Conservation (phyloP, 768 basidiomycete genomes). For the Hericium alpestre region DNA sequence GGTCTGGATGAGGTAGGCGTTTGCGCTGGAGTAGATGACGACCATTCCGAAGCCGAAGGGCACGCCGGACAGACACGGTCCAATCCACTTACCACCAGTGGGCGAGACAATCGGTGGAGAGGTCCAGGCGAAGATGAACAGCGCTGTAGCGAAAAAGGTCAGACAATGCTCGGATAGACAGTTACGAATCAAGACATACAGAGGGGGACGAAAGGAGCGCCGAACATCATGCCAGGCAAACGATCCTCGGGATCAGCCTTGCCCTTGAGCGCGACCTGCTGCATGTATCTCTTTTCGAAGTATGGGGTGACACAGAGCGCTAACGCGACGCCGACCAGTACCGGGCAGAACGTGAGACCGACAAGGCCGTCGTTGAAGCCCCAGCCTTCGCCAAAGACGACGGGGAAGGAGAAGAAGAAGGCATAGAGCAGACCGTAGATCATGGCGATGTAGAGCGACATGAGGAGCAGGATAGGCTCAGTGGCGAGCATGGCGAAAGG, state of each 20-base stretch:
- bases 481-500: slow-evolving; percentile 36
- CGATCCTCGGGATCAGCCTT: slow-evolving; percentile 33
- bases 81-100: slow-evolving; percentile 28
- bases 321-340: slow-evolving; percentile 27
- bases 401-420: slow-evolving; percentile 26
- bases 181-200: slow-evolving; percentile 5
- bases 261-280: slow-evolving; percentile 22
- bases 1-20: slow-evolving; percentile 39
- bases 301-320: slow-evolving; percentile 25
- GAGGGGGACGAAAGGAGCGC: slow-evolving; percentile 25
- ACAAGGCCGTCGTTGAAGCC: slow-evolving; percentile 26
- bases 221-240: slow-evolving; percentile 28
- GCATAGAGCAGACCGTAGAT: slow-evolving; percentile 32
- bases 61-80: slow-evolving; percentile 24
- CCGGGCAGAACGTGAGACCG: slow-evolving; percentile 30
- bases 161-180: background rate
- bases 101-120: slow-evolving; percentile 24
- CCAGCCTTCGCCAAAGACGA: slow-evolving; percentile 28
- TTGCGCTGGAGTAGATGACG: slow-evolving; percentile 28
- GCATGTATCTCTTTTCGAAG: slow-evolving; percentile 25
- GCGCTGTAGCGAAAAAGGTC: slow-evolving; percentile 11
- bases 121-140: slow-evolving; percentile 37
- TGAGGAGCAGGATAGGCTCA: slow-evolving; percentile 35
- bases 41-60: slow-evolving; percentile 31
- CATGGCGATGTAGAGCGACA: slow-evolving; percentile 34